Evolutionary conservation across 1,284 basidiomycete species (phyloP).

Genomic region (Afroboletus lepidellus): DNA sequence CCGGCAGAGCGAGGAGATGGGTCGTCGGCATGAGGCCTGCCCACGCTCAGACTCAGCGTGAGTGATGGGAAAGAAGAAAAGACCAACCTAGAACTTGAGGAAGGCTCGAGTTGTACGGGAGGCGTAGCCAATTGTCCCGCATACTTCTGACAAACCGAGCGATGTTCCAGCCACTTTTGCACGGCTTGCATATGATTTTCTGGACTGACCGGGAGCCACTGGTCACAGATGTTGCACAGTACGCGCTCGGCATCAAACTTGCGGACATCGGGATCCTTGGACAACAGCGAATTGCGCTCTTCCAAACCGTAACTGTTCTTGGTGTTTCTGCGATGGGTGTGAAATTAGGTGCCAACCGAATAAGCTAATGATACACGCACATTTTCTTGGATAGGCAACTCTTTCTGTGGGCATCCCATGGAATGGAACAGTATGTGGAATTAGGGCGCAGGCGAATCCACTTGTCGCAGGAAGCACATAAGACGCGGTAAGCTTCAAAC

Average conservation of each 20-base stretch:
- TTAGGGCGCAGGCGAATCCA: slow-evolving; percentile 80
- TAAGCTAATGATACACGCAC: slow-evolving; percentile 37
- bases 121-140: slow-evolving; percentile 8
- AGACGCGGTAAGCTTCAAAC: slow-evolving; percentile 75
- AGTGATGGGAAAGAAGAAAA: not conserved
- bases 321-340: slow-evolving; percentile 36
- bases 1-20: slow-evolving; percentile 5
- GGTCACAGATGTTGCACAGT: slow-evolving; percentile 64
- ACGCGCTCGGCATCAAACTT: slow-evolving; percentile 71
- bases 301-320: slow-evolving; percentile 55
- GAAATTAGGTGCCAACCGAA: slow-evolving; percentile 12
- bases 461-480: slow-evolving; percentile 75
- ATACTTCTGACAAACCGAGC: slow-evolving; percentile 44
- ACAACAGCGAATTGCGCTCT: slow-evolving; percentile 55
- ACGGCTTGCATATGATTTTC: slow-evolving; percentile 54
- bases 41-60: not conserved
- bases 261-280: slow-evolving; percentile 62
- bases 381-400: slow-evolving; percentile 73
- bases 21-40: slow-evolving; percentile 19
- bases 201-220: slow-evolving; percentile 56
- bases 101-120: slow-evolving; percentile 20
- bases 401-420: slow-evolving; percentile 77
- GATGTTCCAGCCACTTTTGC: slow-evolving; percentile 53
- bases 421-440: slow-evolving; percentile 80
- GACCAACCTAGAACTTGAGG: slow-evolving; percentile 27